Conservation (phyloP, 371 early-diverging fungal genomes). For the Phascolomyces articulosus region DNA sequence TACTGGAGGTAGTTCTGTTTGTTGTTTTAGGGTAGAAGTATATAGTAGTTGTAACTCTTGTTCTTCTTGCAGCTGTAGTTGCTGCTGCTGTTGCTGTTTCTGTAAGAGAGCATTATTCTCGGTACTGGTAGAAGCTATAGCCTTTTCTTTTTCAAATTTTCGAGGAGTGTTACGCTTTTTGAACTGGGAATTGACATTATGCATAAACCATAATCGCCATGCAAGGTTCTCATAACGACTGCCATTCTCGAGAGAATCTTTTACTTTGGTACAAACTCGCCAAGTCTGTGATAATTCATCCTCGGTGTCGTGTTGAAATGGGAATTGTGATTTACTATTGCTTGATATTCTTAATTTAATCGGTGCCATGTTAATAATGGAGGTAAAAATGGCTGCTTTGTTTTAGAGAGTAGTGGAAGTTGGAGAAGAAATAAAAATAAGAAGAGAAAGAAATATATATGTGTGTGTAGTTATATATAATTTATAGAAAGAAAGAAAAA, state of each 20-base stretch:
- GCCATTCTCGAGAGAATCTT: constrained; percentile 87
- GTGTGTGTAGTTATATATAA: no score
- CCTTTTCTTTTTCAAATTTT: constrained; percentile 35
- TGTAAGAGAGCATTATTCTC: not conserved
- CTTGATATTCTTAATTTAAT: constrained; percentile 73
- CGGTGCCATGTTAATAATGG: constrained; percentile 67
- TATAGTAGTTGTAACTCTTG: no score
- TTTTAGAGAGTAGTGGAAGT: no score
- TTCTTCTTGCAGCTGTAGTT: no score
- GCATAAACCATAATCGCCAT: constrained; percentile 89
- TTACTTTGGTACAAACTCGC: constrained; percentile 89
- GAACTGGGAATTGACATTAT: constrained; percentile 48
- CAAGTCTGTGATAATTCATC: constrained; percentile 81
- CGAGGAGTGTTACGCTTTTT: constrained; percentile 15
- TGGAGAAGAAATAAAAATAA: no score
- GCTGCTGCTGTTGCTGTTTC: constrained; percentile 4
- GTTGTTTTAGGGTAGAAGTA: no score
- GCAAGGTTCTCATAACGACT: constrained; percentile 85
- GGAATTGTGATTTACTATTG: constrained; percentile 38
- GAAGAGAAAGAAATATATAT: no score
- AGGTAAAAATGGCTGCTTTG: no score
- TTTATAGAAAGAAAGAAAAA: no score
- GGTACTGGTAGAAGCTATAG: not conserved
- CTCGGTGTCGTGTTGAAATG: constrained; percentile 70
- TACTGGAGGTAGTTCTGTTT: not conserved